These are phyloP conservation scores for Chlamydomonas incerta DNA, from an alignment of 139 green algal genomes.

Conservation along the genomic window DNA sequence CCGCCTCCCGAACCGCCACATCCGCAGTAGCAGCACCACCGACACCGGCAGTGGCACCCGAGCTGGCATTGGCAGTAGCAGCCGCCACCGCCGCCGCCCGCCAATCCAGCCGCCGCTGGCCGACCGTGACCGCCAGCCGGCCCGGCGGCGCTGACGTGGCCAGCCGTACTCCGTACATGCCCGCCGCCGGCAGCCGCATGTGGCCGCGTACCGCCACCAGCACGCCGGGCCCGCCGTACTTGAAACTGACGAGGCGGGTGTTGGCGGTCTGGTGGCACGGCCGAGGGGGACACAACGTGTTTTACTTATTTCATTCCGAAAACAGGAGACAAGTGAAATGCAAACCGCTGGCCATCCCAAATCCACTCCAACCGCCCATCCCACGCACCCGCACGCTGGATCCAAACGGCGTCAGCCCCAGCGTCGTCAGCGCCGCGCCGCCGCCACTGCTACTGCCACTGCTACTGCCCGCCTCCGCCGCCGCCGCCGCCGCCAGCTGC, in stretches of 20 bases:
- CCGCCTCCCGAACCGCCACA: neutral
- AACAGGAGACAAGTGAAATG: no score
- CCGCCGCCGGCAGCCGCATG: neutral
- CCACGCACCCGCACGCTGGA: neutral
- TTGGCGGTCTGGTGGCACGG: neutral
- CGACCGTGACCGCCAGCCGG: neutral
- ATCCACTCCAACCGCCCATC: neutral
- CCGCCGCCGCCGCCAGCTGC: neutral
- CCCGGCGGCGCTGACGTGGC: neutral
- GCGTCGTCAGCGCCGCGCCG: neutral
- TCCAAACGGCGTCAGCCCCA: slow-evolving; percentile 5
- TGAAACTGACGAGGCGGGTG: neutral
- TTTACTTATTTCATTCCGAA: no score
- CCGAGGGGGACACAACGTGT: no score
- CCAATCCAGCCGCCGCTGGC: slow-evolving; percentile 6
- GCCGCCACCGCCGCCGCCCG: neutral
- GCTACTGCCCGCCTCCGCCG: neutral
- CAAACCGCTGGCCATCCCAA: neutral
- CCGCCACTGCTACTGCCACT: neutral
- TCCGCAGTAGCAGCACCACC: neutral
- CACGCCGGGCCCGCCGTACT: slow-evolving; percentile 1
- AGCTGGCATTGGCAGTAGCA: neutral
- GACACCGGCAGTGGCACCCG: no score
- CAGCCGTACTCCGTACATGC: neutral
- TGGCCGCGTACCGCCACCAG: neutral